Base-by-base conservation (phyloP, 2,329 filamentous ascomycete genomes). In the Aspergillus sojae region DNA sequence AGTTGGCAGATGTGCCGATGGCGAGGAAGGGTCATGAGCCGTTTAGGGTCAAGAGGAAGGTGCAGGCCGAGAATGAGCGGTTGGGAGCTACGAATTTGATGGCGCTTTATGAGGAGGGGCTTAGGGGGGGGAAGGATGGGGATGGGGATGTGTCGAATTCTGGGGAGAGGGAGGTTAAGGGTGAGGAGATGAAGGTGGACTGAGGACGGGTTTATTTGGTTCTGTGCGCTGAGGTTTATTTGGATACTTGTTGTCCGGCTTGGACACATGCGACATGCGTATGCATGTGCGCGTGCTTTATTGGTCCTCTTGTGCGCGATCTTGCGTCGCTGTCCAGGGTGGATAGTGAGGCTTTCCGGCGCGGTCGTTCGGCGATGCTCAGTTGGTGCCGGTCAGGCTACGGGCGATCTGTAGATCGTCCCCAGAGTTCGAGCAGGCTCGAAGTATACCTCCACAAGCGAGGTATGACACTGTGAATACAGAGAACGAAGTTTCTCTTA, bases 1-100 rank as follows among this genome's bases (percentile, higher is more conserved):
- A 70, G 53, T 60, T 77, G 50, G 76, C 72, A 26, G 77, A 79
- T 68, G 70, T 69, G n/a, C 67, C 77, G 46, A 61, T 69, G 62
- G 63, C 68, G 52, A 66, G 67, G 52, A 78, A 77, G 46, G 50
- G 60, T 58, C 54, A 46, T 14, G 58, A 71, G 36, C 64, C 70
- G 45, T 56, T 57, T 56, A 55, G 63, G 23, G 60, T 70, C 21
- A 70, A 70, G 68, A 61, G 50, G 50, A 68, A 65, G 59, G 58
- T 72, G 34, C 50, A 62, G 43, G 48, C 43, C 50, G 61, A 71
- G 39, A 71, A 69, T 57, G 62, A 67, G 64, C 39, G 61, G 54
- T 63, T 73, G 64, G 74, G 75, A 5, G 73, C 63, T 23, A 62
- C 48, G 43, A 75, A 70, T 34, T 68, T 78, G 67, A 67, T 62